Evolutionary conservation across 306 rosid species (phyloP), one percentile per base, ranked within the genome.

Genomic region (Lathyrus oleraceus): DNA sequence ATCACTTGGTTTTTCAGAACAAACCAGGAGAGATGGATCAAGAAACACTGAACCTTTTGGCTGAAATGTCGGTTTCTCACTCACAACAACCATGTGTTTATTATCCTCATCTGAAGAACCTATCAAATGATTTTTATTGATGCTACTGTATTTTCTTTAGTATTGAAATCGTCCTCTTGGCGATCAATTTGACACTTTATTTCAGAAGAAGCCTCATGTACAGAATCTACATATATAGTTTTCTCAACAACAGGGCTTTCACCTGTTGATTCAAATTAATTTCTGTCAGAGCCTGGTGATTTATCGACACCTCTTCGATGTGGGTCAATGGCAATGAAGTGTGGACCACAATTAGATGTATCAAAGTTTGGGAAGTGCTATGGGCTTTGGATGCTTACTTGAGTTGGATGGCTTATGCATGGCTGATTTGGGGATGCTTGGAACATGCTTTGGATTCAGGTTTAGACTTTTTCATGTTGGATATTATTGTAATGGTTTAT

Each of bases 151-250:
- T 81, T 79, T 72, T 30, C 75, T 61, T 20, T 68, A 77, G 63
- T 67, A 59, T 81, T 74, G 16, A 79, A 40, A 74, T 53, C 77
- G 60, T 74, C 85, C 57, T 54, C 71, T 60, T 38, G 44, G 75
- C 43, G 51, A 79, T 81, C 78, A 35, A 47, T 64, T 42, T 19
- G 39, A 21, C 74, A 76, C 51, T 59, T 78, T 74, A 64, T 40
- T 70, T 82, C 88, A 32, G 75, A 79, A 74, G 83, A 78, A 77
- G 67, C 75, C 54, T 72, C 70, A 27, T 83, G 86, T 38, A 87
- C 83, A 72, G 86, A 85, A 73, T 94, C 98, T 30, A 94, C 61
- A 70, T 90, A 88, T 39, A 88, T 79, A 78, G 94, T 94, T 83
- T 90, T 90, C 90, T 94, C 98, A 66, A 79, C 79, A 54, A 73